Conservation (phyloP, 257 asterid genomes). For the Solanum ahanhuiri region DNA sequence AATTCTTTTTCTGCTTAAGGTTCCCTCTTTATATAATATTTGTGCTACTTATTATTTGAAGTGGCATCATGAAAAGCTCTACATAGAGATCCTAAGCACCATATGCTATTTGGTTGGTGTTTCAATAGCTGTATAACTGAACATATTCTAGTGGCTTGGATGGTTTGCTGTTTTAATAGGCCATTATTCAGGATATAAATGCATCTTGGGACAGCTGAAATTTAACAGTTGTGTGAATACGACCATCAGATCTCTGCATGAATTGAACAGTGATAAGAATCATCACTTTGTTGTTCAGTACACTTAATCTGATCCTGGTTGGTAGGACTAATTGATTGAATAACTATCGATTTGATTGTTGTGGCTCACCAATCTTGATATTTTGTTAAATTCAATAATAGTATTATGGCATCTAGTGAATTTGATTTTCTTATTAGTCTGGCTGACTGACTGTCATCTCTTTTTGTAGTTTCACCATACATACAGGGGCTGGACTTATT, state of each 20-base stretch:
- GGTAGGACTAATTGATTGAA: neutral
- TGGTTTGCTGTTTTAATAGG: neutral
- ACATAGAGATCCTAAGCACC: neutral
- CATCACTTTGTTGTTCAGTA: neutral
- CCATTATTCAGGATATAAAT: neutral
- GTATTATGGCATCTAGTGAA: neutral
- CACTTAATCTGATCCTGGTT: neutral
- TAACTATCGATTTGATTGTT: neutral
- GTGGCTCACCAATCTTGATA: neutral
- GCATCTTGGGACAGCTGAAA: neutral
- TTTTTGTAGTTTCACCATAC: constrained; percentile 62
- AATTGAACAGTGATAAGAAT: neutral
- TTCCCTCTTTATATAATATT: neutral
- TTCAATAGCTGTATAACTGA: neutral
- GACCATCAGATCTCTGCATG: neutral
- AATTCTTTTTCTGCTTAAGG: neutral
- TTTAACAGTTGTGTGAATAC: neutral
- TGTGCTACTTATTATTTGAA: neutral
- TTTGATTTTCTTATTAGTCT: neutral
- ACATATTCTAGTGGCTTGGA: neutral
- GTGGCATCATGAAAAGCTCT: neutral
- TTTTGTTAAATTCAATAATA: neutral
- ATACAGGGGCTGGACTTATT: constrained; percentile 88
- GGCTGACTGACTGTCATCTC: neutral
- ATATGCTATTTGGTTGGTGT: neutral